Percentiles rank a stretch among this genome's conserved stretches.
phyloP scores from a whole-genome alignment of 441 rosid genomes.

The Geranium incanum region DNA sequence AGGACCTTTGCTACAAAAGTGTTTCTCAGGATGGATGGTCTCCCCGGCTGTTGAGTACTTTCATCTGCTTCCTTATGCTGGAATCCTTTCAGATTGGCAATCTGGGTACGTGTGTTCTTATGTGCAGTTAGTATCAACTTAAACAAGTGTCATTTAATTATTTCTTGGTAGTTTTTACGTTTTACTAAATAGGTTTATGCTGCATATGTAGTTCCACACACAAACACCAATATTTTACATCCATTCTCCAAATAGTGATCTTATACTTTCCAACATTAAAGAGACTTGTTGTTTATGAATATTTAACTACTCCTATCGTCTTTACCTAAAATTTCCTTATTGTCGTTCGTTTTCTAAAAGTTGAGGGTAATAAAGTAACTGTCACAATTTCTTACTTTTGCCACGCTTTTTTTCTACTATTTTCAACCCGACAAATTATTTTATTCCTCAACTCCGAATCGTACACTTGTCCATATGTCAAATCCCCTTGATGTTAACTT shows the following conservation, averaged over 20 bases:
- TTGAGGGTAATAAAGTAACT: not conserved
- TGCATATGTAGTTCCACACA: not conserved
- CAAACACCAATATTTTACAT: not conserved
- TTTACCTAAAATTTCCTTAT: not conserved
- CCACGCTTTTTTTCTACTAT: not conserved
- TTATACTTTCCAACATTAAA: not conserved
- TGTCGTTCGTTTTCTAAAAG: not conserved
- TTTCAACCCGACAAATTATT: not conserved
- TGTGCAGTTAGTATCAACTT: not conserved
- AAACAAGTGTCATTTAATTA: not conserved
- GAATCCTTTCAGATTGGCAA: slow-evolving; percentile 46
- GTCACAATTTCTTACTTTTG: not conserved
- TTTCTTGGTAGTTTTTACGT: not conserved
- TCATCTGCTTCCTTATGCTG: slow-evolving; percentile 66
- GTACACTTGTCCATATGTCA: not conserved
- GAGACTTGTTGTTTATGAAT: slow-evolving; percentile 5
- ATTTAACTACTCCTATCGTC: not conserved
- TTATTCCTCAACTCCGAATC: not conserved
- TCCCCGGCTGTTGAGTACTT: slow-evolving; percentile 54
- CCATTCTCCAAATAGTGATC: not conserved
- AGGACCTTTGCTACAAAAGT: slow-evolving; percentile 51
- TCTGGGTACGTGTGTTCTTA: slow-evolving; percentile 40
- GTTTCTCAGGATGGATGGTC: slow-evolving; percentile 36
- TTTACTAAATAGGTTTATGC: not conserved
- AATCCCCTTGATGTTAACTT: not conserved